A percentile compares a stretch with the other conserved stretches of the same genome.
Evolutionary conservation across 2,329 filamentous ascomycete genomes (phyloP).

Genomic region (Cladosporium oxysporum): DNA sequence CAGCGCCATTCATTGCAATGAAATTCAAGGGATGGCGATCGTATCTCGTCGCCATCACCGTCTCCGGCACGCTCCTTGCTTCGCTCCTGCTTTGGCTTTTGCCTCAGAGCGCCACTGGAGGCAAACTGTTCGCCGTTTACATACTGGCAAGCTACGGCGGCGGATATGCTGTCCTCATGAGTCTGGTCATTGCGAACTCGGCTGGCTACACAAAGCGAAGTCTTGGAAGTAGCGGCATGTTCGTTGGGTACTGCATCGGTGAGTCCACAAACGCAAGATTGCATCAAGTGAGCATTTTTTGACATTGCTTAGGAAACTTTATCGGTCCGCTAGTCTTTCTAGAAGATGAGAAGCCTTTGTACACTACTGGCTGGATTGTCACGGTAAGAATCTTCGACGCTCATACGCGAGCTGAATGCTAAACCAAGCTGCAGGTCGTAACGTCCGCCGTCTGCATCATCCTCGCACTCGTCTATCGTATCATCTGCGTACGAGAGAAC

Average conservation of each 20-base stretch:
- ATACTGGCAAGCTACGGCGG: slow-evolving; percentile 51
- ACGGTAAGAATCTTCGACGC: slow-evolving; percentile 33
- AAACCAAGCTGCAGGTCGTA: slow-evolving; percentile 20
- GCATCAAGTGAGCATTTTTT: background rate
- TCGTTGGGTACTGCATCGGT: slow-evolving; percentile 55
- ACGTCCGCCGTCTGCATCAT: slow-evolving; percentile 38
- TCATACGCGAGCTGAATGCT: background rate
- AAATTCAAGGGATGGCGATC: slow-evolving; percentile 39
- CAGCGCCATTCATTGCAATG: slow-evolving; percentile 46
- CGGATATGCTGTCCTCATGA: slow-evolving; percentile 55
- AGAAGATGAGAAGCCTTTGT: slow-evolving; percentile 44
- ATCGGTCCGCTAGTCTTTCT: slow-evolving; percentile 49
- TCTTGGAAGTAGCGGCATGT: slow-evolving; percentile 51
- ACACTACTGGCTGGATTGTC: slow-evolving; percentile 44
- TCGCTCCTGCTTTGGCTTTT: slow-evolving; percentile 49
- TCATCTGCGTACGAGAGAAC: slow-evolving; percentile 50
- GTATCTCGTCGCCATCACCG: slow-evolving; percentile 44
- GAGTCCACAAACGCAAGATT: background rate
- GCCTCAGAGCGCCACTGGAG: slow-evolving; percentile 45
- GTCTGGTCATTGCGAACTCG: slow-evolving; percentile 52
- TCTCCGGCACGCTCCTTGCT: slow-evolving; percentile 46
- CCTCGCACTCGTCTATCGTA: slow-evolving; percentile 48
- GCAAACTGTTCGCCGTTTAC: slow-evolving; percentile 51
- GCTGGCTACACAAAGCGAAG: slow-evolving; percentile 56
- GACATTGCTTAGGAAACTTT: slow-evolving; percentile 40